Evolutionary conservation across 345 rosid species (phyloP).

Genomic region (Lepidium africanum): DNA sequence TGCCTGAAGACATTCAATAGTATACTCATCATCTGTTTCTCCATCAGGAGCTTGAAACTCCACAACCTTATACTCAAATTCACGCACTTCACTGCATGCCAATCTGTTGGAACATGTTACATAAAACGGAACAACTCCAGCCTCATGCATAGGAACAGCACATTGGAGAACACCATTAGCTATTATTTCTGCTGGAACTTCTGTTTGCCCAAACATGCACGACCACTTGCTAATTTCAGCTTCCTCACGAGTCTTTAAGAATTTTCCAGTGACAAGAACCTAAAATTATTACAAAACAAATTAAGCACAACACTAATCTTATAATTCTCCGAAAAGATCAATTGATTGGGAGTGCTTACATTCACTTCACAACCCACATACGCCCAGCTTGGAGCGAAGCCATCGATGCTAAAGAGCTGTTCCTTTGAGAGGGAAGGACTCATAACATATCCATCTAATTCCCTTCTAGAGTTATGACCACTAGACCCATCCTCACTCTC

Average conservation of each 20-base stretch:
- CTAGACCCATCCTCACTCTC: slow-evolving; percentile 50
- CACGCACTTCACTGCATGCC: slow-evolving; percentile 96
- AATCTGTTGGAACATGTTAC: slow-evolving; percentile 83
- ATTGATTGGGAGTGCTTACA: slow-evolving; percentile 38
- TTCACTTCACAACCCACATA: slow-evolving; percentile 50
- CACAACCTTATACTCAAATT: slow-evolving; percentile 60
- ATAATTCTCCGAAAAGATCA: neutral
- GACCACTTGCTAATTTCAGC: slow-evolving; percentile 58
- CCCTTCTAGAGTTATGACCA: slow-evolving; percentile 43
- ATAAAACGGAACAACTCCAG: slow-evolving; percentile 83
- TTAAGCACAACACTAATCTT: neutral
- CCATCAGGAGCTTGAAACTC: slow-evolving; percentile 29
- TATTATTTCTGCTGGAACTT: slow-evolving; percentile 81
- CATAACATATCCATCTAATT: slow-evolving; percentile 44
- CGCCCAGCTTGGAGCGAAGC: slow-evolving; percentile 86
- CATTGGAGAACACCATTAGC: slow-evolving; percentile 81
- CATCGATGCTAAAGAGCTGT: slow-evolving; percentile 72
- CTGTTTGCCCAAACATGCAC: slow-evolving; percentile 97
- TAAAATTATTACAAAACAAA: slow-evolving; percentile 22
- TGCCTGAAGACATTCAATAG: slow-evolving; percentile 39
- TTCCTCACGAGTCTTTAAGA: slow-evolving; percentile 54
- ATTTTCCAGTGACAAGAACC: slow-evolving; percentile 73
- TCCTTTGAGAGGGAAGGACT: slow-evolving; percentile 80
- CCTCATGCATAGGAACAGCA: slow-evolving; percentile 54
- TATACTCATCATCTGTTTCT: slow-evolving; percentile 10